A percentile compares a stretch with the other conserved stretches of the same genome.
Conservation (phyloP, 768 basidiomycete species). For the Wakefieldia striispora region DNA sequence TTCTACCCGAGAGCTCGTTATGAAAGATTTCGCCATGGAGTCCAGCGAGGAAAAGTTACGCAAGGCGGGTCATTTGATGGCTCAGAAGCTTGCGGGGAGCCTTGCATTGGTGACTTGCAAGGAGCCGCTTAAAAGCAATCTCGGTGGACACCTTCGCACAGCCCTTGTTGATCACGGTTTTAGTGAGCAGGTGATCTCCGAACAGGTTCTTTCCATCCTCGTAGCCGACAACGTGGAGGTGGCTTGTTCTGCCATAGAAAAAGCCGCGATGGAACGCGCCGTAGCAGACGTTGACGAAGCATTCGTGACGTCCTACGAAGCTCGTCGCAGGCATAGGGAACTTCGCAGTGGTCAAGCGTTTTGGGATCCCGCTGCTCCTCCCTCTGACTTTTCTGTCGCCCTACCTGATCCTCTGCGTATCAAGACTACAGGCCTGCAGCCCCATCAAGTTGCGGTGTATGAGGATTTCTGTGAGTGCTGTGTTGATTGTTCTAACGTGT, state of each 20-base stretch:
- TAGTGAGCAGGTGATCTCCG: slow-evolving; percentile 80
- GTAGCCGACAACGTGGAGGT: slow-evolving; percentile 92
- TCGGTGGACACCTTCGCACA: slow-evolving; percentile 84
- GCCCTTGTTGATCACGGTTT: slow-evolving; percentile 86
- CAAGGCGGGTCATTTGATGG: slow-evolving; percentile 93
- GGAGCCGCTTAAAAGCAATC: slow-evolving; percentile 90
- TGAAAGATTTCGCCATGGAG: slow-evolving; percentile 95
- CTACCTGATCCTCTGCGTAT: slow-evolving; percentile 90
- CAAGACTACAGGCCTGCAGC: slow-evolving; percentile 76
- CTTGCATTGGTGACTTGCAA: slow-evolving; percentile 98
- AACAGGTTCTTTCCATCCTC: slow-evolving; percentile 73
- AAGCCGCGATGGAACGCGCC: slow-evolving; percentile 96
- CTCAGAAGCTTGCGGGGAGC: slow-evolving; percentile 93
- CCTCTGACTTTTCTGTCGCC: slow-evolving; percentile 62
- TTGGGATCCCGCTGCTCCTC: slow-evolving; percentile 82
- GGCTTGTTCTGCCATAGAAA: slow-evolving; percentile 93
- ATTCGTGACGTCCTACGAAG: slow-evolving; percentile 78
- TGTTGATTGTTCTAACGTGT: slow-evolving; percentile 1
- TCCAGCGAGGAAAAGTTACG: slow-evolving; percentile 87
- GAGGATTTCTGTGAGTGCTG: slow-evolving; percentile 80
- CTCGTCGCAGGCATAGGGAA: slow-evolving; percentile 84
- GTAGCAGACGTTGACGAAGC: slow-evolving; percentile 91
- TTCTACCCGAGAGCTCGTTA: slow-evolving; percentile 91
- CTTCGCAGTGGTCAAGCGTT: slow-evolving; percentile 72
- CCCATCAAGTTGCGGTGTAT: slow-evolving; percentile 84